Conservation (phyloP, 1,139 yeast species). For the Hansenula sp. region DNA sequence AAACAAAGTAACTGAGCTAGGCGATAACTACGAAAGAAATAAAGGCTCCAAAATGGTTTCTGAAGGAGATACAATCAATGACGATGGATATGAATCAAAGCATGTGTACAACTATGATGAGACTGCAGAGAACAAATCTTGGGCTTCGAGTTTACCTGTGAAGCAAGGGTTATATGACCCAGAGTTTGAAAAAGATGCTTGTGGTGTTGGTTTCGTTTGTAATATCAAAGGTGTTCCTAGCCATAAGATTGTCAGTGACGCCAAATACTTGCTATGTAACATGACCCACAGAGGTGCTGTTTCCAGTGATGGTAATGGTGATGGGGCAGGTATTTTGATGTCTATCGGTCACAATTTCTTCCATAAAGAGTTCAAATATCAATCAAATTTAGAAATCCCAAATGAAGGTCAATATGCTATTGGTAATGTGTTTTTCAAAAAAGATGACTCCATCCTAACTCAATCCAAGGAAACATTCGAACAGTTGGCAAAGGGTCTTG, state of each 20-base stretch:
- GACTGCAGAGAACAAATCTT: slow-evolving; percentile 70
- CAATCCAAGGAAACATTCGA: slow-evolving; percentile 77
- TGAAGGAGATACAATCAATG: background rate
- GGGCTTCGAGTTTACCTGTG: slow-evolving; percentile 89
- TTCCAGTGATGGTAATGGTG: slow-evolving; percentile 95
- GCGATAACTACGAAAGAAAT: background rate
- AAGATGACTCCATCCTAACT: slow-evolving; percentile 55
- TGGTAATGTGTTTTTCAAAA: slow-evolving; percentile 89
- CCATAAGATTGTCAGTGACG: slow-evolving; percentile 93
- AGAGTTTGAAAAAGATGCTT: slow-evolving; percentile 90
- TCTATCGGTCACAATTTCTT: slow-evolving; percentile 90
- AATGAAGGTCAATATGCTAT: slow-evolving; percentile 86
- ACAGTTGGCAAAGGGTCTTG: slow-evolving; percentile 70
- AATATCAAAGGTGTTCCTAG: slow-evolving; percentile 85
- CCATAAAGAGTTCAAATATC: slow-evolving; percentile 71
- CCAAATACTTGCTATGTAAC: slow-evolving; percentile 81
- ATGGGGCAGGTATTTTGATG: slow-evolving; percentile 96
- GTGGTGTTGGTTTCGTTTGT: slow-evolving; percentile 98
- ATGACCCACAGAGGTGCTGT: slow-evolving; percentile 99
- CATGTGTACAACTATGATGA: slow-evolving; percentile 61
- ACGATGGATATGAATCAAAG: slow-evolving; percentile 13
- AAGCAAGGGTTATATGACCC: slow-evolving; percentile 93
- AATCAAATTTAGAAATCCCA: slow-evolving; percentile 62
- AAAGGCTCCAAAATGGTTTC: background rate
- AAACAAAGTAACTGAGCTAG: background rate